Evolutionary conservation across 768 basidiomycete genomes (phyloP), one percentile per base, ranked within the genome.

Genomic region (Lactarius akahatsu): DNA sequence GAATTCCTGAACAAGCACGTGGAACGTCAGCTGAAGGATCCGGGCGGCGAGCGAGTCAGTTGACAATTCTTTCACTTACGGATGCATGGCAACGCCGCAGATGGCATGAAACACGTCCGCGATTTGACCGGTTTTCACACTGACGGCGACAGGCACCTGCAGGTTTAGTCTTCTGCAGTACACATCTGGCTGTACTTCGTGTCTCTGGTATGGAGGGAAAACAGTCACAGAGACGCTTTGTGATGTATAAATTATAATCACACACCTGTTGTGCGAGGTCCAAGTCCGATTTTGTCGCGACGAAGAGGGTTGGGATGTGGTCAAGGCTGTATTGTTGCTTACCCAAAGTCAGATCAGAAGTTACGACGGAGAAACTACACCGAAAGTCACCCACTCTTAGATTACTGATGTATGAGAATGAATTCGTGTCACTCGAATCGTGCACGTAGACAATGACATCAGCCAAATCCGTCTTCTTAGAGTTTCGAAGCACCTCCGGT

Each of bases 351-450:
- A 68, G 57, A 38, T 65, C 47, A 26, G 11, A 2, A 13, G 47
- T 20, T 6, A 76, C 23, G 59, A 43, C 7, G 20, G 8, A 56
- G 54, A 57, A 45, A 62, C 43, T 40, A 52, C 16, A 45, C 62
- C 7, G 20, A 63, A 18, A 50, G 71, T 36, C 52, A 78, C 85
- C 64, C 74, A 96, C 95, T 76, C 96, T 86, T 72, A 98, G 80
- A 78, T 96, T 97, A 72, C 94, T 96, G 76, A 99, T 94, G 78
- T 98, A 97, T 57, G 94, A 96, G 76, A 99, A 99, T 11, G 94
- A 97, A 78, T 99, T 98, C 47, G 96, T 98, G 75, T 99, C 96
- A 74, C 93, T 95, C 57, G 96, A 98, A 77, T 99, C 96, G 73
- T 98, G 88, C 38, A 98, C 94, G 74, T 96, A 98, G 69, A 96